Evolutionary conservation across 371 early-diverging fungal species (phyloP).

Genomic region (Rhizopus delemar): DNA sequence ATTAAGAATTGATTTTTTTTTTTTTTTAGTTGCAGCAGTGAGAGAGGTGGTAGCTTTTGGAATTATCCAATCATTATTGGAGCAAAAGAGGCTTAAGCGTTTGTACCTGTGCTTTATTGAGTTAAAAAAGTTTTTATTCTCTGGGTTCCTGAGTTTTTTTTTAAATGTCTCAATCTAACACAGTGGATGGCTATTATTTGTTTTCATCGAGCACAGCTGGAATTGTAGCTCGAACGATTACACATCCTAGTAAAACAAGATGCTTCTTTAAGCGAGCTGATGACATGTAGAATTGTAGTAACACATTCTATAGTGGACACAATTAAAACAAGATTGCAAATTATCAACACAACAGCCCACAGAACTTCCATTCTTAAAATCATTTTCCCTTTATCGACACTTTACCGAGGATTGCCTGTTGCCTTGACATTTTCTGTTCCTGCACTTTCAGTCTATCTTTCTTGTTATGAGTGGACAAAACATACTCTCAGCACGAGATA

Average conservation of each 20-base stretch:
- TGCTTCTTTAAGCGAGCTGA: neutral
- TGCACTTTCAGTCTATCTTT: constrained; percentile 72
- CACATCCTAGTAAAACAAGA: constrained; percentile 56
- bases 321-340: constrained; percentile 75
- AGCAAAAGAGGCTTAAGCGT: no score
- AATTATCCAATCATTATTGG: no score
- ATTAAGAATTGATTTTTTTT: no score
- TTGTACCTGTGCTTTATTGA: no score
- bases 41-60: no score
- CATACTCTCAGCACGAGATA: constrained; percentile 22
- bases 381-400: constrained; percentile 17
- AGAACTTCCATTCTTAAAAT: constrained; percentile 1
- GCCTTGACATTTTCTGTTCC: constrained; percentile 74
- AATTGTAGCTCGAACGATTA: constrained; percentile 57
- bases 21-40: no score
- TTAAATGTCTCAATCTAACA: constrained; percentile 9
- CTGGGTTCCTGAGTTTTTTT: neutral
- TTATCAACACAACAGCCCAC: constrained; percentile 20
- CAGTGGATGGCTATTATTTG: constrained; percentile 45
- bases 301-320: constrained; percentile 58
- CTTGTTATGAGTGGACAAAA: constrained; percentile 72
- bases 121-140: no score
- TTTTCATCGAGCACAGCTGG: constrained; percentile 63
- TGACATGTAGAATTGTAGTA: no score
- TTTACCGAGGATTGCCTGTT: constrained; percentile 71